Conservation (phyloP, 495 filamentous ascomycete species). For the Aspergillus carlsbadensis region DNA sequence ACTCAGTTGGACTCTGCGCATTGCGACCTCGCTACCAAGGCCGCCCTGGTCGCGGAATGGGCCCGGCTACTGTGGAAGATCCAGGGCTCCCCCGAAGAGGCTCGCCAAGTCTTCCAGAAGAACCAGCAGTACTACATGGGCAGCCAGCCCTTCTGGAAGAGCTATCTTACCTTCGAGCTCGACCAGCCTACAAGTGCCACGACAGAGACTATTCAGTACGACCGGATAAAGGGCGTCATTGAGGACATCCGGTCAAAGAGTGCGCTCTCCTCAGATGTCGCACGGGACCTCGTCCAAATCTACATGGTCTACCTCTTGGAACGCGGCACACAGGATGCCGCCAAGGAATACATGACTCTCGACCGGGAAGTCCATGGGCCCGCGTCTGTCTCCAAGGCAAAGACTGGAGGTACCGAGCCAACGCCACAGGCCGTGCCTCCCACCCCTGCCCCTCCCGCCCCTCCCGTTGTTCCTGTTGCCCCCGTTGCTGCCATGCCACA, state of each 20-base stretch:
- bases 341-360: slow-evolving; percentile 80
- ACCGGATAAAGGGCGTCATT: slow-evolving; percentile 77
- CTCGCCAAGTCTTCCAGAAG: slow-evolving; percentile 78
- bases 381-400: slow-evolving; percentile 35
- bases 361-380: slow-evolving; percentile 84
- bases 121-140: slow-evolving; percentile 84
- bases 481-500: slow-evolving; percentile 24
- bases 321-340: slow-evolving; percentile 75
- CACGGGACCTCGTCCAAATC: slow-evolving; percentile 73
- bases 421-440: slow-evolving; percentile 15
- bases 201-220: slow-evolving; percentile 64
- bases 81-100: slow-evolving; percentile 81
- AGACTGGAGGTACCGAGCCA: slow-evolving; percentile 30
- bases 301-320: slow-evolving; percentile 88
- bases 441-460: slow-evolving; percentile 16
- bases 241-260: slow-evolving; percentile 75
- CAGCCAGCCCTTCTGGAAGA: slow-evolving; percentile 88
- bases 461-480: slow-evolving; percentile 19
- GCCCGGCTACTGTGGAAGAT: slow-evolving; percentile 87
- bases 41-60: slow-evolving; percentile 85
- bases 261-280: slow-evolving; percentile 60
- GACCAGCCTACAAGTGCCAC: slow-evolving; percentile 73
- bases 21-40: slow-evolving; percentile 78
- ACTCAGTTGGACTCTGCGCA: slow-evolving; percentile 69
- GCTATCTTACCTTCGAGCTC: slow-evolving; percentile 86